Evolutionary conservation across 495 filamentous ascomycete genomes (phyloP), one percentile per base, ranked within the genome.

Genomic region (Neurospora tetraspora): DNA sequence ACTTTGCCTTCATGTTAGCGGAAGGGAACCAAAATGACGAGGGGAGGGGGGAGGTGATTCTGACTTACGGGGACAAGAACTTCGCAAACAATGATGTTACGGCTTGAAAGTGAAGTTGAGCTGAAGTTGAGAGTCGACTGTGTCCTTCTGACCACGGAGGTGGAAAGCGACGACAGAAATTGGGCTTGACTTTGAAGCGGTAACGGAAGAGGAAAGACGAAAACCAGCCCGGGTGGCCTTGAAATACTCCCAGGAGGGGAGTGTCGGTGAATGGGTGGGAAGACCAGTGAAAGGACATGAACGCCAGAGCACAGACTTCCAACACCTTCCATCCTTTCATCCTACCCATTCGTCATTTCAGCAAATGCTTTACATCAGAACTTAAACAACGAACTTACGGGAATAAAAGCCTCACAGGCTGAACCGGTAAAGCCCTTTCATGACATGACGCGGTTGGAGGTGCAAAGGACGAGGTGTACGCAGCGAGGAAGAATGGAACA

Each of bases 1-100:
- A 20, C n/a, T 23, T 5, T 47, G n/a, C 4, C 9, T 0, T 47
- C 4, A 0, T 5, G n/a, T 47, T 47, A 47, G n/a, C 4, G 43
- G 0, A 1, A 5, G n/a, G 1, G 0, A 23, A 47, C 4, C 9
- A 11, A 1, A 23, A 23, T 23, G n/a, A 47, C 0, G 10, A 12
- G 2, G 20, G 45, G n/a, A 11, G n/a, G 45, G 42, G 42, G 42
- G 42, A 43, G 0, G 8, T 43, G 42, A 3, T 9, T 4, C 0
- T 43, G 18, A 53, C 45, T 53, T 23, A 53, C 20, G 45, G 4
- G 45, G 20, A 23, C 1, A 2, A 6, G 45, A 53, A 0, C n/a
- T 20, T 53, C n/a, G 43, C 9, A 5, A 6, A 14, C 0, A 18
- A 43, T 20, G 43, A 20, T 18, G 43, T 0, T 11, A 10, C 2